Base-by-base conservation (phyloP, 2,329 filamentous ascomycete genomes). In the Tricladium varicosporioides region DNA sequence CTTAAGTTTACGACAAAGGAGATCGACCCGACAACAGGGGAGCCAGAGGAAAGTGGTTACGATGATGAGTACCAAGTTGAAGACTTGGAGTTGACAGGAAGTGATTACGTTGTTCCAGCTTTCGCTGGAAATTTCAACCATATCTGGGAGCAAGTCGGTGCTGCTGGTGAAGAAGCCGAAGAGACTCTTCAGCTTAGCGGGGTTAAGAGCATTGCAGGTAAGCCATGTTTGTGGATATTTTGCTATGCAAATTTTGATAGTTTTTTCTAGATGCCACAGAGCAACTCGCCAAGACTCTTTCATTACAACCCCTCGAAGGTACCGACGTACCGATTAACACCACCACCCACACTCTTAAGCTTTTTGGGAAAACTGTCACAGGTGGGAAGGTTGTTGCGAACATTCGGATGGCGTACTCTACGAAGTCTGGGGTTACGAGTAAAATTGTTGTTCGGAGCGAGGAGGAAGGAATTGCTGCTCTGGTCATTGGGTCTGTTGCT, bases 1-100 rank as follows among this genome's bases (percentile, higher is more conserved):
- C 87, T 99, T 71, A 97, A 94, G 75, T 99, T 99, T 73, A 97
- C 92, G 15, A 94, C 88, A 79, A 97, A 97, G 77, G 94, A 99
- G 75, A 94, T 99, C 64, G 94, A 99, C 68, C 94, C 94, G 5
- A 89, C 89, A 22, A 96, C 91, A n/a, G 85, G 86, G 63, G 92
- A 97, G 75, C 90, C 93, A 0, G 94, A 99, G 73, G 92, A 96
- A 14, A 82, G 78, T 48, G 94, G 94, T 47, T 97, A 97, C 73
- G 93, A 97, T 53, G 94, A 99, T 69, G 94, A 99, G 76, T 99
- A 99, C 71, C 91, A 97, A 76, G 89, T 97, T 59, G 91, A 94
- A 60, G 92, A 97, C 71, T 85, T 97, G 60, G 92, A 97, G 60
- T 84, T 99, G 59, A 83, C 85, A 15, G 94, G 93, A 57, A 92